Conservation (phyloP, 2,329 filamentous ascomycete genomes). For the Aureobasidium subglaciale region DNA sequence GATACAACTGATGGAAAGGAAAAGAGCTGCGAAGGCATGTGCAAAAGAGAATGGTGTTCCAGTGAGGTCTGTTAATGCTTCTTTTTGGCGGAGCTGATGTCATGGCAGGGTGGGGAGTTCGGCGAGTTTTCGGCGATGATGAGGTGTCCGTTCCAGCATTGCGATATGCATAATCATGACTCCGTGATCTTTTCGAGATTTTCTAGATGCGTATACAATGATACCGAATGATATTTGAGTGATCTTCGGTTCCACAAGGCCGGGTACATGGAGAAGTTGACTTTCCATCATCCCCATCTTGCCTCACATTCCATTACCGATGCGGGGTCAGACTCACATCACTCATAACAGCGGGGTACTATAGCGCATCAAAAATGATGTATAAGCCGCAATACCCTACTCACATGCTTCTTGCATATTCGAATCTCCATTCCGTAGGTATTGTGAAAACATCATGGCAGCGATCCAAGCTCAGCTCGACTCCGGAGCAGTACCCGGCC, state of each 20-base stretch:
- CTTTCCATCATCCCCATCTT: neutral
- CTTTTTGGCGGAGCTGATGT: neutral
- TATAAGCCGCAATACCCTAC: neutral
- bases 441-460: conserved; percentile 4
- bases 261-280: conserved; percentile 6
- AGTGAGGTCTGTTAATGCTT: neutral
- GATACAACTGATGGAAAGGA: conserved; percentile 22
- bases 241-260: neutral
- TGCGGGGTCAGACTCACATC: neutral
- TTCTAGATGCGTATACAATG: too few species aligned
- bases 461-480: conserved; percentile 27
- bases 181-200: too few species aligned
- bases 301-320: too few species aligned
- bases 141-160: neutral
- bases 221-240: neutral
- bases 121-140: neutral
- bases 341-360: neutral
- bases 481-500: conserved; percentile 26
- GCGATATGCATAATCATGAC: neutral
- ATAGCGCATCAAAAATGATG: neutral
- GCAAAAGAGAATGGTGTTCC: neutral
- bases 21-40: neutral
- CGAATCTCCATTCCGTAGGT: neutral
- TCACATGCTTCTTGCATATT: neutral
- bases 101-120: neutral